Evolutionary conservation across 257 asterid species (phyloP).

Genomic region (Solanum piurae): DNA sequence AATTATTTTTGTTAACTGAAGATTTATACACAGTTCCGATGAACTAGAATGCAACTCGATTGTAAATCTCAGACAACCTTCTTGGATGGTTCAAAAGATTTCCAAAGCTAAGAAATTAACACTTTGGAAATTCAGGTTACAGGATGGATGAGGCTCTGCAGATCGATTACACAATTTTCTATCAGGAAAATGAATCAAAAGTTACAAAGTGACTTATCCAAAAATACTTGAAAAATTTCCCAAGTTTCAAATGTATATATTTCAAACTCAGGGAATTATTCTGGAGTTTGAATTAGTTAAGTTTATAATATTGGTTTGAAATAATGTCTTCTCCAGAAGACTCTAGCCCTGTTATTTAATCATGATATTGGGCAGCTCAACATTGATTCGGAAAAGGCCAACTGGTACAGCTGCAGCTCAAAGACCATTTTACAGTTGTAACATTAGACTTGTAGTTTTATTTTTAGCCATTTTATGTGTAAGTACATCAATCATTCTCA

Average conservation of each 20-base stretch:
- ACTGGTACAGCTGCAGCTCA: background rate
- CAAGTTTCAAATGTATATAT: background rate
- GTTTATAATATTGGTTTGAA: background rate
- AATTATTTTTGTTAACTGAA: background rate
- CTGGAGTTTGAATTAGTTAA: background rate
- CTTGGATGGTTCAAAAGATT: background rate
- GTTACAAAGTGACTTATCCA: background rate
- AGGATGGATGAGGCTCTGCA: background rate
- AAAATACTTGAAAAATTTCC: background rate
- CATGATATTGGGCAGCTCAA: background rate
- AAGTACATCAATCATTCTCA: no score
- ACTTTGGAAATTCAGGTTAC: background rate
- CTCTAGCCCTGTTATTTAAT: background rate
- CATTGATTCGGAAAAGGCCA: background rate
- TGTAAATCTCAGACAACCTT: background rate
- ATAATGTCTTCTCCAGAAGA: background rate
- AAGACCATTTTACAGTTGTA: background rate
- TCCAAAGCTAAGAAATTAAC: background rate
- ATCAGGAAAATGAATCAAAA: background rate
- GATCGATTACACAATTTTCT: background rate
- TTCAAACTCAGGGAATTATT: background rate
- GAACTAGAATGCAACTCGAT: background rate
- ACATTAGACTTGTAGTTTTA: no score
- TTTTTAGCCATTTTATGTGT: no score
- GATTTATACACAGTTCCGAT: background rate